Evolutionary conservation across 2,329 filamentous ascomycete genomes (phyloP), one percentile per base, ranked within the genome.

Genomic region (Cercospora sojina): DNA sequence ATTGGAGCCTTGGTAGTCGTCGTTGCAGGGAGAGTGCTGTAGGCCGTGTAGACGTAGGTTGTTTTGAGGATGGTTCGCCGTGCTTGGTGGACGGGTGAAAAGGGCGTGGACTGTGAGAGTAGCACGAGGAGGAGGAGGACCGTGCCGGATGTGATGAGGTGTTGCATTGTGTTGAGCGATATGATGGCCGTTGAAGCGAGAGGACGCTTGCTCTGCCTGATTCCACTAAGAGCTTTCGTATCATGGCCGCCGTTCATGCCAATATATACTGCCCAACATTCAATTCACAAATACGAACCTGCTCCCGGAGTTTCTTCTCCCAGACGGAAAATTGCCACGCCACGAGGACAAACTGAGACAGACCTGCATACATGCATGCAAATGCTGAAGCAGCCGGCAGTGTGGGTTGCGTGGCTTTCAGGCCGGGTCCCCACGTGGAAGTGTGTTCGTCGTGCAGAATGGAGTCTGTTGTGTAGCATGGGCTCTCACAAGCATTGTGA

Each of bases 31-130:
- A 59, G 41, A 4, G 64, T 62, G 13, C 66, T 76, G 1, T 79
- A 76, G 1, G 80, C 77, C 0, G 80, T 81, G 59, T 66, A 66
- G 38, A 43, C n/a, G 31, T 62, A 66, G 20, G 56, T 25, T 32
- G 49, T 51, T 43, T 38, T 35, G 12, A 23, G 80, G 76, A 83
- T 83, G n/a, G 73, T 69, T 41, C 25, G 53, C 20, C 29, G 53
- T 31, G 53, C 27, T 35, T 57, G 53, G n/a, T 20, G 10, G 29
- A 32, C 18, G 1, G 53, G 53, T 1, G 27, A 32, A 1, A 12
- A 35, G 18, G 27, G 18, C 12, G 53, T n/a, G 8, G 0, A 20
- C 1, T 1, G 0, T 32, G 53, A 35, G 27, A 23, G 5, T 0
- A 32, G 27, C 0, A 57, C 12, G 1, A 32, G 29, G 27, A 57